These are phyloP conservation scores for Microbotryomycetes sp. DNA, from an alignment of 1,284 basidiomycete species.

Conservation along the genomic window DNA sequence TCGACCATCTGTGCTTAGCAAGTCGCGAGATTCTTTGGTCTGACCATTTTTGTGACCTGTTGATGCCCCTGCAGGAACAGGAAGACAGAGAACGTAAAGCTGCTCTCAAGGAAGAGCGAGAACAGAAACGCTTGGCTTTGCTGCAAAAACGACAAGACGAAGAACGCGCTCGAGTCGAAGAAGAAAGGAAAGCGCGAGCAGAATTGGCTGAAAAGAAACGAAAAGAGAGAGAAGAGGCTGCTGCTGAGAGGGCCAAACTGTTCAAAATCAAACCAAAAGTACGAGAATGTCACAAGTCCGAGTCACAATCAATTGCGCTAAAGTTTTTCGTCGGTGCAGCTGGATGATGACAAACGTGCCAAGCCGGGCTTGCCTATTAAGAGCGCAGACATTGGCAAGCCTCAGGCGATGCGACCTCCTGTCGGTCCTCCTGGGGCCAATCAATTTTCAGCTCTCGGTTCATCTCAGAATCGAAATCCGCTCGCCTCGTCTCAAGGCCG, in stretches of 20 bases:
- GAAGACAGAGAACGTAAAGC: slow-evolving; percentile 74
- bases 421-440: slow-evolving; percentile 36
- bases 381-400: slow-evolving; percentile 15
- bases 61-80: slow-evolving; percentile 58
- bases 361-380: not conserved
- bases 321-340: not conserved
- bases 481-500: slow-evolving; percentile 19
- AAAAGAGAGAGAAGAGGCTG: slow-evolving; percentile 41
- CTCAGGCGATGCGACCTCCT: slow-evolving; percentile 32
- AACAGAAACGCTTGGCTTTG: slow-evolving; percentile 61
- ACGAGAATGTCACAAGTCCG: not conserved
- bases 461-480: not conserved
- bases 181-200: slow-evolving; percentile 44
- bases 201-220: slow-evolving; percentile 41
- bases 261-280: slow-evolving; percentile 35
- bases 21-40: no score
- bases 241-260: slow-evolving; percentile 6
- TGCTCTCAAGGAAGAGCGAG: slow-evolving; percentile 66
- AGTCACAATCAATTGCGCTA: slow-evolving; percentile 8
- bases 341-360: slow-evolving; percentile 4
- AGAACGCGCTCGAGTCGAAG: slow-evolving; percentile 45
- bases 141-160: slow-evolving; percentile 74
- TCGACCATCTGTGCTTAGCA: not conserved
- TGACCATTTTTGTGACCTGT: no score
- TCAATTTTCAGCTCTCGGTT: slow-evolving; percentile 30